A percentile compares a stretch with the other conserved stretches of the same genome.
phyloP scores from a whole-genome alignment of 352 stramenopile species.

The Hyphochytrium catenoides region DNA sequence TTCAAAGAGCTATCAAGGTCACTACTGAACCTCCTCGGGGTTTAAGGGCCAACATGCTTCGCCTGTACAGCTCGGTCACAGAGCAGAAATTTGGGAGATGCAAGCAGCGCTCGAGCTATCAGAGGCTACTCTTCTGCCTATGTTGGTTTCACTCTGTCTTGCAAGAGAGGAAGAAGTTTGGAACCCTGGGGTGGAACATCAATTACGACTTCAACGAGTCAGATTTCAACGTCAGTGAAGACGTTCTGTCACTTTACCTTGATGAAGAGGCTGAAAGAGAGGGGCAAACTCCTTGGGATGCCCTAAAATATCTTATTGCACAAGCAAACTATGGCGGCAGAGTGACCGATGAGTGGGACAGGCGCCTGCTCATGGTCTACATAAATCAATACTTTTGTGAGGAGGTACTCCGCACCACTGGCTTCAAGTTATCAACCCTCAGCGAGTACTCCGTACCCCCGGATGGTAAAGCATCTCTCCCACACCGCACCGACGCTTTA shows the following conservation, averaged over 20 bases:
- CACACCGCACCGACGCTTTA: too few relatives aligned
- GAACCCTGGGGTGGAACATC: slow-evolving; percentile 88
- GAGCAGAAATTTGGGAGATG: slow-evolving; percentile 60
- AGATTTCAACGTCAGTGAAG: slow-evolving; percentile 86
- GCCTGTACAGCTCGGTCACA: slow-evolving; percentile 78
- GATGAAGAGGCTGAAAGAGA: slow-evolving; percentile 71
- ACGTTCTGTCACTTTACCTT: slow-evolving; percentile 83
- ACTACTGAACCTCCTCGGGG: slow-evolving; percentile 80
- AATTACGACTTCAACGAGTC: slow-evolving; percentile 93
- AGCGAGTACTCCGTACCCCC: slow-evolving; percentile 79
- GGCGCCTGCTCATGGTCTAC: slow-evolving; percentile 82
- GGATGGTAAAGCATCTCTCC: too few relatives aligned
- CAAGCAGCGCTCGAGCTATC: slow-evolving; percentile 62
- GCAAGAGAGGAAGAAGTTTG: slow-evolving; percentile 85
- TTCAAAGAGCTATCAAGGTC: slow-evolving; percentile 87
- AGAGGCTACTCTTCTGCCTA: slow-evolving; percentile 75
- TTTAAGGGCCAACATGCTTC: slow-evolving; percentile 70
- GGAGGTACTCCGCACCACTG: slow-evolving; percentile 48
- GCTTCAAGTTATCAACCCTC: slow-evolving; percentile 57
- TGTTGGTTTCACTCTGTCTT: slow-evolving; percentile 88
- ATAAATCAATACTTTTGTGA: slow-evolving; percentile 85
- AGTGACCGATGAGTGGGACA: slow-evolving; percentile 88
- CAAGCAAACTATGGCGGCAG: slow-evolving; percentile 88
- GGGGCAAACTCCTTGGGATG: slow-evolving; percentile 65
- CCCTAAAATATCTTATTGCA: slow-evolving; percentile 83